Conservation (phyloP, 2,329 filamentous ascomycete species). For the Penicillium sclerotigenum region DNA sequence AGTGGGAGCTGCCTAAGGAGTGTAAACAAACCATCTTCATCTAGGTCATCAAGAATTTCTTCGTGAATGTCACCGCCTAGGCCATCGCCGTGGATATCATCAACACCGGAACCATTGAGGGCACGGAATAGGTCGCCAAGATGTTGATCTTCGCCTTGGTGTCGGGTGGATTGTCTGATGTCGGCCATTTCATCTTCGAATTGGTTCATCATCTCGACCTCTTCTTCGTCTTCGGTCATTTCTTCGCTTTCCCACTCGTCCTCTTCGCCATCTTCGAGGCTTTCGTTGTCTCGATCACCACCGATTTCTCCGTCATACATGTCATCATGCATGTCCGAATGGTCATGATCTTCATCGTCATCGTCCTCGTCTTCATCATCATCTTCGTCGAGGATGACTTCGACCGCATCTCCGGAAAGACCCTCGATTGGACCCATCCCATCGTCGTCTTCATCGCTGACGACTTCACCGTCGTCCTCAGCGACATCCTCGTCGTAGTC, state of each 20-base stretch:
- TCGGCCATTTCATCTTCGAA: conserved; percentile 43
- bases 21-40: conserved; percentile 52
- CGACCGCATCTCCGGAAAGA: conserved; percentile 63
- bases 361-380: conserved; percentile 63
- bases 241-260: conserved; percentile 52
- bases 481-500: conserved; percentile 83
- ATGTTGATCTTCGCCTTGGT: conserved; percentile 42
- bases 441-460: conserved; percentile 84
- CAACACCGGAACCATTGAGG: conserved; percentile 42
- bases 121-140: conserved; percentile 48
- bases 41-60: conserved; percentile 53
- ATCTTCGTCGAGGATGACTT: conserved; percentile 79
- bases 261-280: conserved; percentile 47
- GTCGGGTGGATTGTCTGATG: conserved; percentile 37
- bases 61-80: conserved; percentile 50
- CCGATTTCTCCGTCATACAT: conserved; percentile 55
- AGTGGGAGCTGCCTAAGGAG: not conserved
- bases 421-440: conserved; percentile 73
- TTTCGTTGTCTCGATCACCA: conserved; percentile 54
- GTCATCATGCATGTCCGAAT: conserved; percentile 59
- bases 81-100: conserved; percentile 44
- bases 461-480: conserved; percentile 75
- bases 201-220: conserved; percentile 45
- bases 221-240: conserved; percentile 46
- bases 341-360: conserved; percentile 56